Percentiles rank a stretch among this genome's conserved stretches.
These are phyloP conservation scores for Millerozyma acaciae DNA, from an alignment of 805 yeast genomes.

Conservation along the genomic window DNA sequence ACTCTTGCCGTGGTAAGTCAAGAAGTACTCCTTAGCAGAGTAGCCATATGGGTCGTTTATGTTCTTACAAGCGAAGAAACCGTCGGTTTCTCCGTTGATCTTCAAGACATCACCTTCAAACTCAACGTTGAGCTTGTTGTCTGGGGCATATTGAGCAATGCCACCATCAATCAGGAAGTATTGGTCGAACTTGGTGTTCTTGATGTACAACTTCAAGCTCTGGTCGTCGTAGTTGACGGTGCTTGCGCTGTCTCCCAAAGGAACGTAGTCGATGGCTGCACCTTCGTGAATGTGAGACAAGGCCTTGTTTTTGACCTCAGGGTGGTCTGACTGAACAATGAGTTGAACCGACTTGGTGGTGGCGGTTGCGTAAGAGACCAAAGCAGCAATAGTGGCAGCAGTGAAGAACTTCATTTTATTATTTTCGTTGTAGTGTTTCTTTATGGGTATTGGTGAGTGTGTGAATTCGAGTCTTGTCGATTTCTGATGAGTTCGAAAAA, in stretches of 20 bases:
- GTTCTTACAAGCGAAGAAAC: conserved; percentile 24
- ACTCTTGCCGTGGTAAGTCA: conserved; percentile 7
- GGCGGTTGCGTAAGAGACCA: background rate
- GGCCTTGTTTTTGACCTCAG: background rate
- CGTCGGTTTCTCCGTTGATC: conserved; percentile 13
- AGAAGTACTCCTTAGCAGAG: conserved; percentile 15
- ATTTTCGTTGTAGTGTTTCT: too few species aligned
- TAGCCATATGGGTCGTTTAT: conserved; percentile 26
- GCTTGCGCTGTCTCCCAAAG: background rate
- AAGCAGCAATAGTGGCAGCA: background rate
- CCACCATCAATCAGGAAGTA: background rate
- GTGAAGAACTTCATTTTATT: background rate
- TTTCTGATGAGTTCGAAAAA: too few species aligned
- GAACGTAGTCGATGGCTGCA: background rate
- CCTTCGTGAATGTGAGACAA: background rate
- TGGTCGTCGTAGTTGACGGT: background rate
- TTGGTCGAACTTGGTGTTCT: background rate
- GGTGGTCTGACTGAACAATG: background rate
- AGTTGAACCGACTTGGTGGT: background rate
- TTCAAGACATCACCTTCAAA: conserved; percentile 13
- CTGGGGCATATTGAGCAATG: background rate
- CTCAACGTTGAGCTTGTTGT: conserved; percentile 2
- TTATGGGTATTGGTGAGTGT: too few species aligned
- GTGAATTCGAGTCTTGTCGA: too few species aligned
- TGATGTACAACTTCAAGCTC: background rate